Conservation (phyloP, 352 stramenopile species). For the Phytophthora ohioensis region DNA sequence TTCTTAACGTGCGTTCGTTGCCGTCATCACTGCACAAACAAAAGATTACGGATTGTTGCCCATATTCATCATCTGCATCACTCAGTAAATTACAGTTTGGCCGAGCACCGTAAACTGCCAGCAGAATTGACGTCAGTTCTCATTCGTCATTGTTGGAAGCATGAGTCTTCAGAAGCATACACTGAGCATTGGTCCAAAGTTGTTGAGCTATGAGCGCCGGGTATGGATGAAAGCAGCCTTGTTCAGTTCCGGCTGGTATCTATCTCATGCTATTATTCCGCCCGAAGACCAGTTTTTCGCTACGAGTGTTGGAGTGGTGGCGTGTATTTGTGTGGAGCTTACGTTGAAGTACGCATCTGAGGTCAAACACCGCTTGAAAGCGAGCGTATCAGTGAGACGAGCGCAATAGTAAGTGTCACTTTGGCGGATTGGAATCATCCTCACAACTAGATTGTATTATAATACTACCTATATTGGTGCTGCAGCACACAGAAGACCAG, state of each 20-base stretch:
- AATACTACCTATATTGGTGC: neutral
- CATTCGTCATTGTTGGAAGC: neutral
- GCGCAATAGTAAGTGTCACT: constrained; percentile 45
- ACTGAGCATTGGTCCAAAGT: constrained; percentile 28
- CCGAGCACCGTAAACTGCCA: no score
- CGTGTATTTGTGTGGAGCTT: constrained; percentile 66
- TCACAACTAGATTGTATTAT: no score
- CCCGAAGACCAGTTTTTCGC: constrained; percentile 32
- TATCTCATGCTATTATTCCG: constrained; percentile 53
- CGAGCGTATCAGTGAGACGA: constrained; percentile 41
- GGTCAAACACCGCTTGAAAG: constrained; percentile 57
- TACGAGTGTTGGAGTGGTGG: constrained; percentile 63
- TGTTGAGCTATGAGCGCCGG: constrained; percentile 7
- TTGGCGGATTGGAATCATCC: no score
- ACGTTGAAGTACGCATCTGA: constrained; percentile 58
- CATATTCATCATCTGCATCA: neutral
- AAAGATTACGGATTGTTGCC: constrained; percentile 4
- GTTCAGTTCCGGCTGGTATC: constrained; percentile 54
- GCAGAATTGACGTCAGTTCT: no score
- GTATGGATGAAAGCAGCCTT: constrained; percentile 53
- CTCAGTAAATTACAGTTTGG: no score
- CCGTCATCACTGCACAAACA: neutral
- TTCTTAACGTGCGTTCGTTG: neutral
- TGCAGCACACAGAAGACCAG: constrained; percentile 65
- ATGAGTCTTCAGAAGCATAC: constrained; percentile 60